phyloP scores from a whole-genome alignment of 768 basidiomycete species.

The Agrocybe pediades region DNA sequence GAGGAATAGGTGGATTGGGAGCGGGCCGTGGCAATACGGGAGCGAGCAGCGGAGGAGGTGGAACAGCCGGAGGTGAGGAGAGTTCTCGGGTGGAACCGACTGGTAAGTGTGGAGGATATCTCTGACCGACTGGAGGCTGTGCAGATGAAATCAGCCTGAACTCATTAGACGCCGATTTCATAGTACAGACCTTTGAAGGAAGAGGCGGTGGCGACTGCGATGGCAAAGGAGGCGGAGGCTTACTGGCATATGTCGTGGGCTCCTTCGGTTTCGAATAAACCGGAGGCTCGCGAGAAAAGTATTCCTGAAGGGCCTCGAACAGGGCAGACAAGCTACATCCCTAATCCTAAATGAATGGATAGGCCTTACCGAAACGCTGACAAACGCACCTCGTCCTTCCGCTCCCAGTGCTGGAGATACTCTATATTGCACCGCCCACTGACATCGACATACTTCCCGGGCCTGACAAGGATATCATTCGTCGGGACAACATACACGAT shows the following conservation, averaged over 20 bases:
- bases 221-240: slow-evolving; percentile 31
- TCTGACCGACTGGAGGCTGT: slow-evolving; percentile 14
- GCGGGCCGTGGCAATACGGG: not conserved
- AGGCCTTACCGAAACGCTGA: slow-evolving; percentile 8
- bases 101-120: slow-evolving; percentile 14
- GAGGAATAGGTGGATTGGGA: slow-evolving; percentile 13
- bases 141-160: slow-evolving; percentile 1
- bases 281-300: slow-evolving; percentile 86
- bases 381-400: slow-evolving; percentile 76
- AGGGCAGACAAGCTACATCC: slow-evolving; percentile 76
- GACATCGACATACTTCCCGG: slow-evolving; percentile 75
- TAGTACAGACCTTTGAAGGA: not conserved
- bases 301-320: slow-evolving; percentile 73
- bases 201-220: slow-evolving; percentile 11
- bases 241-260: slow-evolving; percentile 21
- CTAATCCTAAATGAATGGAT: slow-evolving; percentile 39
- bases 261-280: slow-evolving; percentile 79
- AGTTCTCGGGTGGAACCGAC: slow-evolving; percentile 18
- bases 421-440: slow-evolving; percentile 72
- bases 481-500: slow-evolving; percentile 93
- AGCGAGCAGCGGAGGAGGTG: slow-evolving; percentile 6
- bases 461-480: slow-evolving; percentile 83
- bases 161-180: slow-evolving; percentile 12
- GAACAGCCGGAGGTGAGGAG: slow-evolving; percentile 4
- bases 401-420: slow-evolving; percentile 77